Evolutionary conservation across 2,329 filamentous ascomycete species (phyloP), one percentile per base, ranked within the genome.

Genomic region (Penicillium sp.): DNA sequence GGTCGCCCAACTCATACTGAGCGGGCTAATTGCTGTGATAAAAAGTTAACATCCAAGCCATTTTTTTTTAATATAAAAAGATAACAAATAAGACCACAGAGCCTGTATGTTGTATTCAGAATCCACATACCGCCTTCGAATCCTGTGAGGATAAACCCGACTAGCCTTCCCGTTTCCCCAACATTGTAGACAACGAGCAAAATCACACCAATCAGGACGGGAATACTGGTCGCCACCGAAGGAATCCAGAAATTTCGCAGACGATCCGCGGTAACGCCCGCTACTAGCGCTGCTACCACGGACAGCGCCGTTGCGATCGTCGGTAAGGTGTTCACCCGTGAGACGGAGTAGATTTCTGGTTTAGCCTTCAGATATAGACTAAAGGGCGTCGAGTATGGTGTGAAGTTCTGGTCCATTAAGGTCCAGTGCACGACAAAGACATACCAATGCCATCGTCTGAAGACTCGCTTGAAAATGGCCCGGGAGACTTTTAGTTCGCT

Each of bases 1-100:
- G 0, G 74, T 74, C 23, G 75, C 74, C 76, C 75, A 78, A 10
- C 70, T 71, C 76, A 77, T 78, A 8, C 71, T 73, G 51, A 77
- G 64, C 0, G 69, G 70, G 17, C 65, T 67, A 23, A 68, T 62
- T 23, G 66, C 66, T 63, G 36, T 43, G 19, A 17, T 25, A 25
- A 19, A n/a, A 17, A 47, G 15, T 44, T 35, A 41, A 45, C 19
- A 17, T 12, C n/a, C 8, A 38, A 19, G 44, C 7, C 29, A 6
- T 35, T 17, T 19, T 35, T 17, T 19, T 9, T 27, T 49, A 25
- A 19, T 9, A 36, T 27, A 4, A 3, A 3, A 10, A 38, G 27
- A 49, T 27, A 12, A 27, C 21, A 36, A 9, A 31, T 51, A n/a
- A 45, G 8, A 25, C 6, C 13, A 53, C 7, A 27, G 50, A 53